A percentile compares a stretch with the other conserved stretches of the same genome.
phyloP scores from a whole-genome alignment of 805 yeast species.

The Maudiozyma serrabonitensis region DNA sequence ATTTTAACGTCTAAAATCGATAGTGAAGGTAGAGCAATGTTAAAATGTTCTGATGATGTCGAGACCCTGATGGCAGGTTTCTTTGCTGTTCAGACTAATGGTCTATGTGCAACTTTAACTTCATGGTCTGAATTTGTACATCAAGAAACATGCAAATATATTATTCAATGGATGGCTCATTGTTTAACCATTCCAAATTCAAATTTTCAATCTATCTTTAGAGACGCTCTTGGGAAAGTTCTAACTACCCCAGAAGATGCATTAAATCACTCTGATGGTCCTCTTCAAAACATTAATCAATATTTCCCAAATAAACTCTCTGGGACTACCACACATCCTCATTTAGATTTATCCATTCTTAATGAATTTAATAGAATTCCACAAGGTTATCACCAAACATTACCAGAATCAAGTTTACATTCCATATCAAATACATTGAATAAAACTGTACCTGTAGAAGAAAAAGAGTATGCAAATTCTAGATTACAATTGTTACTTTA shows the following conservation, averaged over 20 bases:
- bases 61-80: conserved; percentile 28
- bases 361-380: conserved; percentile 28
- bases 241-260: conserved; percentile 28
- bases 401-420: conserved; percentile 12
- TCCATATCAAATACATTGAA: conserved; percentile 27
- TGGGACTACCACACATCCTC: conserved; percentile 9
- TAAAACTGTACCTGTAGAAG: conserved; percentile 6
- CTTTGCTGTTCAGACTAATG: conserved; percentile 35
- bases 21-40: conserved; percentile 38
- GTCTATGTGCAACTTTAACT: conserved; percentile 47
- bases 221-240: conserved; percentile 35
- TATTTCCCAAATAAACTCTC: conserved; percentile 15
- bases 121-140: conserved; percentile 42
- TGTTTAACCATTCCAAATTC: conserved; percentile 32
- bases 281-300: conserved; percentile 18
- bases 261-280: conserved; percentile 12
- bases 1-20: conserved; percentile 37
- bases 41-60: conserved; percentile 30
- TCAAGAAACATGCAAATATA: conserved; percentile 36
- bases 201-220: conserved; percentile 32
- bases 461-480: conserved; percentile 27
- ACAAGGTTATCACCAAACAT: conserved; percentile 25
- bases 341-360: conserved; percentile 27
- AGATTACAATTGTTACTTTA: conserved; percentile 50
- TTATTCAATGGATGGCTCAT: conserved; percentile 44